phyloP scores from a whole-genome alignment of 495 filamentous ascomycete genomes.

The Hyaloscypha bicolor region DNA sequence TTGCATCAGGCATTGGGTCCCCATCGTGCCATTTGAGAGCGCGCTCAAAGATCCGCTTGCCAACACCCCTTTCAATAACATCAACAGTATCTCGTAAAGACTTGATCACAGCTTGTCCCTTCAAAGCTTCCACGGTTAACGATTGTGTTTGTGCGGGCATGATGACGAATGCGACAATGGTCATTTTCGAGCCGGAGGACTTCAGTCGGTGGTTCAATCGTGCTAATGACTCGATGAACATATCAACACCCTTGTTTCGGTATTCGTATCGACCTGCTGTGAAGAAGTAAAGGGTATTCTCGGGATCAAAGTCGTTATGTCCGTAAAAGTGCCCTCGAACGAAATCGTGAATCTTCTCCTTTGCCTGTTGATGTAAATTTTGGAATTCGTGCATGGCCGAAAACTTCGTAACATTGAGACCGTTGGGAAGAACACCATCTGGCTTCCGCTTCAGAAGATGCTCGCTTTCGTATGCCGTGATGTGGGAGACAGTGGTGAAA shows the following conservation, averaged over 20 bases:
- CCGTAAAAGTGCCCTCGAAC: slow-evolving; percentile 98
- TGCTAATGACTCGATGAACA: slow-evolving; percentile 97
- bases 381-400: slow-evolving; percentile 99
- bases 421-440: slow-evolving; percentile 94
- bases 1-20: slow-evolving; percentile 88
- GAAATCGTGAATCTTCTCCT: slow-evolving; percentile 98
- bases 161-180: slow-evolving; percentile 98
- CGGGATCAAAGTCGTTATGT: slow-evolving; percentile 93
- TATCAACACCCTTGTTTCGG: slow-evolving; percentile 97
- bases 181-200: slow-evolving; percentile 80
- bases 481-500: slow-evolving; percentile 98
- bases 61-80: slow-evolving; percentile 86
- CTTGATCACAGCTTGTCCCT: slow-evolving; percentile 96
- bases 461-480: slow-evolving; percentile 97
- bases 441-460: slow-evolving; percentile 97
- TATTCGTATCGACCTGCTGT: slow-evolving; percentile 97
- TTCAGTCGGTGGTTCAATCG: slow-evolving; percentile 94
- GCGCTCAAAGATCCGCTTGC: slow-evolving; percentile 91
- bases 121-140: slow-evolving; percentile 91
- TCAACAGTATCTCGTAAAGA: slow-evolving; percentile 90
- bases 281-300: slow-evolving; percentile 98
- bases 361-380: slow-evolving; percentile 93
- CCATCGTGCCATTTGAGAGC: slow-evolving; percentile 94
- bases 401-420: slow-evolving; percentile 98
- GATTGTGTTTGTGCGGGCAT: slow-evolving; percentile 99